Evolutionary conservation across 495 filamentous ascomycete genomes (phyloP).

Genomic region (Xylaria grammica): DNA sequence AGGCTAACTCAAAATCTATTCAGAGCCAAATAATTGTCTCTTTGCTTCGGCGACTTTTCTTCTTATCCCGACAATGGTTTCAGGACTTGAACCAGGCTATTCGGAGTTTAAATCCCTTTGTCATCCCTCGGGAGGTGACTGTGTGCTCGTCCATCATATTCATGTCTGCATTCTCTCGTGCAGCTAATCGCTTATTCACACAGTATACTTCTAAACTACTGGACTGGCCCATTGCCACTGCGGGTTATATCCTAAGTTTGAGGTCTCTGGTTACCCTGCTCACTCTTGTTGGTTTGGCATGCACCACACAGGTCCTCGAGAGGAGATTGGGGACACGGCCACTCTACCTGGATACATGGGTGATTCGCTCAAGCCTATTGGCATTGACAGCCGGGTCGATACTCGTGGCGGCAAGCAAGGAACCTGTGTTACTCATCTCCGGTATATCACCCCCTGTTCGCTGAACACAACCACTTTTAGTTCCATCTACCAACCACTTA

Average conservation of each 20-base stretch:
- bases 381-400: neutral
- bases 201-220: slow-evolving; percentile 13
- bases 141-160: slow-evolving; percentile 7
- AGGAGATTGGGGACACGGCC: neutral
- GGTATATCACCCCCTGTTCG: neutral
- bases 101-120: neutral
- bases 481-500: neutral
- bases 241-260: slow-evolving; percentile 5
- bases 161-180: slow-evolving; percentile 2
- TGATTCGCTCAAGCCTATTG: neutral
- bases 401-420: neutral
- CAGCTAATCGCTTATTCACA: neutral
- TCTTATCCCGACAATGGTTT: neutral
- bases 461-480: neutral
- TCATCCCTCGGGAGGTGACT: neutral
- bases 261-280: slow-evolving; percentile 5
- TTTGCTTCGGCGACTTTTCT: neutral
- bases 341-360: slow-evolving; percentile 3
- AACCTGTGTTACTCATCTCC: neutral
- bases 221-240: slow-evolving; percentile 9
- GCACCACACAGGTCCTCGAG: slow-evolving; percentile 4
- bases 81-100: neutral
- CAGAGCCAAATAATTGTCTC: too few relatives aligned
- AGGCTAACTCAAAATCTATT: neutral
- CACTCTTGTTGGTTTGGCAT: neutral